A percentile compares a stretch with the other conserved stretches of the same genome.
Evolutionary conservation across 768 basidiomycete genomes (phyloP).

Genomic region (Mrakia frigida): DNA sequence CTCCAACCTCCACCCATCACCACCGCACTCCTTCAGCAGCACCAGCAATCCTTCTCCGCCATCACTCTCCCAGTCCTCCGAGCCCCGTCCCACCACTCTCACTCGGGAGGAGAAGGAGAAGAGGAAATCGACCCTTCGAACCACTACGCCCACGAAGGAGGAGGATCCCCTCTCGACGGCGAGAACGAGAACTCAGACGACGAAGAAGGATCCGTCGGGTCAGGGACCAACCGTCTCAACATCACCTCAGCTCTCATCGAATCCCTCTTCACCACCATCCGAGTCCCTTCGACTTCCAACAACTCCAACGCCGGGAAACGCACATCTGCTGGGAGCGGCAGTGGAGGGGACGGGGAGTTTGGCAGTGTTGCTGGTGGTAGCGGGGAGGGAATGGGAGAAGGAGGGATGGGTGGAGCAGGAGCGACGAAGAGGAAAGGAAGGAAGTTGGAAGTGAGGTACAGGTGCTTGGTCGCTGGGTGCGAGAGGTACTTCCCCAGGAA

Average conservation of each 20-base stretch:
- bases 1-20: background rate
- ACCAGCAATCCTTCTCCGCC: background rate
- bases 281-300: constrained; percentile 23
- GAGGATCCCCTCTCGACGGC: no score
- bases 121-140: background rate
- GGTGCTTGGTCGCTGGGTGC: constrained; percentile 41
- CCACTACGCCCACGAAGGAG: no score
- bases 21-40: background rate
- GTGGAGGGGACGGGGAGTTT: background rate
- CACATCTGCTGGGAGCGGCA: background rate
- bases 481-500: constrained; percentile 39
- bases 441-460: constrained; percentile 35
- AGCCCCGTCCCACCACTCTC: background rate
- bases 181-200: constrained; percentile 32
- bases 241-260: constrained; percentile 40
- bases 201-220: background rate
- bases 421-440: background rate
- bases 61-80: background rate
- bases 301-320: no score
- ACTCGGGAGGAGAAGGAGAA: no score
- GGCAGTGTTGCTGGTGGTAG: background rate
- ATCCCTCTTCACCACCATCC: constrained; percentile 41
- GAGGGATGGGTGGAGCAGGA: background rate
- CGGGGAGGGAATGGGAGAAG: background rate
- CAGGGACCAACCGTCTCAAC: constrained; percentile 32